Evolutionary conservation across 2,329 filamentous ascomycete genomes (phyloP), one percentile per base, ranked within the genome.

Genomic region (Aspergillus pseudonomiae): DNA sequence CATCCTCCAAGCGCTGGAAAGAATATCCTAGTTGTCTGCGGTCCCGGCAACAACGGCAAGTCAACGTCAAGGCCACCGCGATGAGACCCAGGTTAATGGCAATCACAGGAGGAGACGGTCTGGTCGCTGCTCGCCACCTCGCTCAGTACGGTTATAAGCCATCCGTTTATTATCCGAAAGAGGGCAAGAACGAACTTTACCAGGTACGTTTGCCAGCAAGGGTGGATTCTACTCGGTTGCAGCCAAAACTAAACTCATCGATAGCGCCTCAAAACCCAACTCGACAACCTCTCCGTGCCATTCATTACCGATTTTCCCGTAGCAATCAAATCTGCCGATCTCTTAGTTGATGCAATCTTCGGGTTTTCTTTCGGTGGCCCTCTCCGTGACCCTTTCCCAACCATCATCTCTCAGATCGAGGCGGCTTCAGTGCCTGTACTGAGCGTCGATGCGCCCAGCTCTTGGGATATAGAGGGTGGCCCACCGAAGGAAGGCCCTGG

Each of bases 321-420:
- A 6, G 89, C 91, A 6, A 76, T 96, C 7, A 79, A 83, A 53
- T 83, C 87, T 59, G 85, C 91, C 2, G 91, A 97, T 74, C 91
- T 96, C 69, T 81, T 99, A 59, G 83, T 99, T 63, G 95, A 99
- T 78, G 93, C 95, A 11, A 92, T 99, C 66, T 99, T 99, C 75
- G 93, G 92, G 9, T 99, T 99, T 81, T 95, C 91, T 65, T 99
- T 99, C 81, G 90, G 89, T 1, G 94, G 94, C 7, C 90, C 95
- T 68, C 90, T 99, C 59, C 89, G 95, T n/a, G 92, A 96, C 68
- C 95, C 95, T 1, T 99, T 98, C 74, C 89, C 90, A 0, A 84
- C 84, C 0, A 91, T 97, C 16, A 96, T 99, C 70, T 82, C 86
- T 65, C 88, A 91, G 9, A 83, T 99, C 43, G 87, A 93, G 69